These are phyloP conservation scores for Cerioporus squamosus DNA, from an alignment of 1,284 basidiomycete species.

Conservation along the genomic window DNA sequence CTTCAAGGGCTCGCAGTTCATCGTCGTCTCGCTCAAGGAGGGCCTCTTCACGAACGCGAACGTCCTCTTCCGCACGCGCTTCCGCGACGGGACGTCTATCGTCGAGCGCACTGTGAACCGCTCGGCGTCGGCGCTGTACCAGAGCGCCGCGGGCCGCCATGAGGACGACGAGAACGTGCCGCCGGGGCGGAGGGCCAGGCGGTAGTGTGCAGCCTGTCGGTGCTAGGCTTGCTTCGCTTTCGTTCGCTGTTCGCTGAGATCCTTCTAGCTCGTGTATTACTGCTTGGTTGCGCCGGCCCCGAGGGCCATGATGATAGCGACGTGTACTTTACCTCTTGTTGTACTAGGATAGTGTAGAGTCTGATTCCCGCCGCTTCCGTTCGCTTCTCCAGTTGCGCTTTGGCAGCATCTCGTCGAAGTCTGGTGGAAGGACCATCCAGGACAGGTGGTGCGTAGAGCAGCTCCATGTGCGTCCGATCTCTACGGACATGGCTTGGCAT, in stretches of 20 bases:
- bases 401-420: neutral
- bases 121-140: conserved; percentile 50
- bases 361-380: neutral
- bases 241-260: neutral
- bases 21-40: conserved; percentile 97
- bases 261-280: neutral
- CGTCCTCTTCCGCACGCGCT: conserved; percentile 91
- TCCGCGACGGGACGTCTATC: conserved; percentile 91
- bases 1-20: conserved; percentile 99
- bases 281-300: neutral
- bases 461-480: too few relatives aligned
- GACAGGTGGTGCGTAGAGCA: too few relatives aligned
- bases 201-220: neutral
- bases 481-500: too few relatives aligned
- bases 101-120: conserved; percentile 81
- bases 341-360: neutral
- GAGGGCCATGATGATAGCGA: neutral
- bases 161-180: conserved; percentile 25
- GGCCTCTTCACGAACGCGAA: conserved; percentile 98
- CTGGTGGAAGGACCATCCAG: too few relatives aligned
- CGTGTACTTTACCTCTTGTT: neutral
- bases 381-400: neutral
- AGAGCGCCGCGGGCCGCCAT: conserved; percentile 11
- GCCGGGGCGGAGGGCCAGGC: conserved; percentile 3
- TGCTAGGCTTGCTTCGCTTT: neutral